Base-by-base conservation (phyloP, 1,139 yeast genomes). In the Protomyces lactucae-debilis region DNA sequence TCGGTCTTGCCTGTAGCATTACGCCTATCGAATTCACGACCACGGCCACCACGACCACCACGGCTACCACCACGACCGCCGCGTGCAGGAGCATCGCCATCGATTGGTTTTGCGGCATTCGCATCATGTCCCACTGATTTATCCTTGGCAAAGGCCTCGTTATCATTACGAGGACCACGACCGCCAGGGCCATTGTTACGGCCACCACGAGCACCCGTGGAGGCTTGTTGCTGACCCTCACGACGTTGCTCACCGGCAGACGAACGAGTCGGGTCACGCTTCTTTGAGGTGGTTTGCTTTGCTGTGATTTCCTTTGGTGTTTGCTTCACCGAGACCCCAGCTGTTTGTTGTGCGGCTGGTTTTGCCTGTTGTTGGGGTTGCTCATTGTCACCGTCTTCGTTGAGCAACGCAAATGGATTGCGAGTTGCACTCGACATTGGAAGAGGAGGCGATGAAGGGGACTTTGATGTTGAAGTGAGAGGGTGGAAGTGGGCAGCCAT, bases 261-360 rank as follows among this genome's bases (percentile, higher is more conserved):
- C n/a, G 64, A 57, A 12, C 60, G 95, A 70, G 95, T 85, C 71
- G 81, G 85, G 76, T 91, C 97, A 67, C 85, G 77, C 84, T 92
- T 92, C 85, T 88, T 90, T 75, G 95, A 86, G 69, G 96, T 84
- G 72, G 95, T 85, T 78, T 78, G 78, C 82, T 85, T 84, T 83
- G 86, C 91, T 76, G 88, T 95, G 71, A 88, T 79, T 78, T 88
- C 96, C 80, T 79, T 86, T 75, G 85, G 82, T 69, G 85, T 80
- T 35, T 59, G 51, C 16, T 37, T 37, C 52, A 51, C 63, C 12
- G 43, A 14, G 23, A 16, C 23, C 8, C 4, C 2, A 2, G 48
- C 25, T 5, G 48, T 2, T 3, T 21, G 12, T n/a, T 18, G 23
- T 10, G 48, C 21, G n/a, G 45, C 54, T 28, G 45, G 61, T 32